A percentile compares a stretch with the other conserved stretches of the same genome.
Conservation (phyloP, 805 yeast genomes). For the Barnettozyma sucrosica region DNA sequence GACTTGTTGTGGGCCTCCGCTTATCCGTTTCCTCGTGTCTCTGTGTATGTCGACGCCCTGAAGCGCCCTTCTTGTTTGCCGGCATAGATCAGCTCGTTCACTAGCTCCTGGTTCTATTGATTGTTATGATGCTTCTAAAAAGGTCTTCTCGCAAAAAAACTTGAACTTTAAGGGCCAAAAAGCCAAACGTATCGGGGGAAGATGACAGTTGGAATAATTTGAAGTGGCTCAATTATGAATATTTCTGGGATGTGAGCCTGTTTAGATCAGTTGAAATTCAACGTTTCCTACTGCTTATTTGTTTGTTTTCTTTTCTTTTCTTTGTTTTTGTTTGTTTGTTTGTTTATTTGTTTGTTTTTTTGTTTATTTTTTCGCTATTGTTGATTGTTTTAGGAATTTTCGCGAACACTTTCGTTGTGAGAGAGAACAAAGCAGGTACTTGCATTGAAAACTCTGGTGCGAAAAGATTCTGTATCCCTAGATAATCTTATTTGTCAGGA, state of each 20-base stretch:
- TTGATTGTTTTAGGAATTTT: conserved; percentile 1
- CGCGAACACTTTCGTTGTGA: not conserved
- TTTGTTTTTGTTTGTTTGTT: too few species aligned
- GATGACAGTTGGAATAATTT: not conserved
- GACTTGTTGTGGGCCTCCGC: conserved; percentile 16
- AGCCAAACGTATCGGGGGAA: not conserved
- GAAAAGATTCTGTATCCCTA: too few species aligned
- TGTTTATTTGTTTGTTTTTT: conserved; percentile 2
- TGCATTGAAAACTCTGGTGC: not conserved
- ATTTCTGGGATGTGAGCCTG: not conserved
- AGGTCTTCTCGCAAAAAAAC: not conserved
- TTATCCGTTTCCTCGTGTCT: conserved; percentile 12
- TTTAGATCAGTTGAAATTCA: not conserved
- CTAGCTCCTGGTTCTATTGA: not conserved
- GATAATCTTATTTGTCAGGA: too few species aligned
- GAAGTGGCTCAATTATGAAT: too few species aligned
- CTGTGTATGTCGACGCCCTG: conserved; percentile 14
- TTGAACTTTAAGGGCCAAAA: not conserved
- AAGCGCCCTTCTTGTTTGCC: not conserved
- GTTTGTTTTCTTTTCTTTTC: not conserved
- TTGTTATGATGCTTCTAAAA: not conserved
- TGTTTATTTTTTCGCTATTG: not conserved
- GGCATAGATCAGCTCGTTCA: not conserved
- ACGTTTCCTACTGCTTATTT: not conserved
- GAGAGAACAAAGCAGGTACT: not conserved